phyloP scores from a whole-genome alignment of 2,329 filamentous ascomycete species.

The Cephalotrichum gorgonifer region DNA sequence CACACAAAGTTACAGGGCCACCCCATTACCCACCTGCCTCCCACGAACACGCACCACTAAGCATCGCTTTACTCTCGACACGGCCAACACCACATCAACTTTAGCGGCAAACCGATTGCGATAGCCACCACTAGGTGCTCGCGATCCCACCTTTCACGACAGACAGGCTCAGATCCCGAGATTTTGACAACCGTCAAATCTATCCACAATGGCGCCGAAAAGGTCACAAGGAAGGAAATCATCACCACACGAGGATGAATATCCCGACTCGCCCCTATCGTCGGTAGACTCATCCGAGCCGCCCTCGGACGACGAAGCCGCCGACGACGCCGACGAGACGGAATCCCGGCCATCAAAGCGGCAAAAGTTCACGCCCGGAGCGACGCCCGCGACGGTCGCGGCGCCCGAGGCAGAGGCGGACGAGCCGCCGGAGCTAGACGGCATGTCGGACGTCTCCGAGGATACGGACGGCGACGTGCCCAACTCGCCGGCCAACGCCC shows the following conservation, averaged over 20 bases:
- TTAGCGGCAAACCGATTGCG: too few relatives aligned
- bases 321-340: conserved; percentile 26
- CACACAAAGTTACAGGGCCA: too few relatives aligned
- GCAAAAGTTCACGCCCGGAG: conserved; percentile 32
- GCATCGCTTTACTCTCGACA: too few relatives aligned
- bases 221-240: neutral
- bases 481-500: conserved; percentile 55
- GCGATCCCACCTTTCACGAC: neutral
- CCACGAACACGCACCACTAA: too few relatives aligned
- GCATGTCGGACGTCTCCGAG: conserved; percentile 67
- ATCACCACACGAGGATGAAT: neutral
- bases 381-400: conserved; percentile 32
- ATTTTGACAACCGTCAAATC: neutral
- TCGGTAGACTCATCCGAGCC: conserved; percentile 34
- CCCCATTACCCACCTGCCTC: too few relatives aligned
- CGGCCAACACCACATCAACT: too few relatives aligned
- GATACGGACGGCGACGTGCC: conserved; percentile 84
- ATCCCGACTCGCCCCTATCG: conserved; percentile 34
- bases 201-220: neutral
- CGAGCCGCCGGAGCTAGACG: conserved; percentile 41
- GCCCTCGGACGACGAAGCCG: conserved; percentile 30
- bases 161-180: neutral
- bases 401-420: conserved; percentile 31
- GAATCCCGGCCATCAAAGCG: conserved; percentile 35
- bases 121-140: too few relatives aligned